Conservation (phyloP, 2,329 filamentous ascomycete species). For the Botrytis pseudocinerea region DNA sequence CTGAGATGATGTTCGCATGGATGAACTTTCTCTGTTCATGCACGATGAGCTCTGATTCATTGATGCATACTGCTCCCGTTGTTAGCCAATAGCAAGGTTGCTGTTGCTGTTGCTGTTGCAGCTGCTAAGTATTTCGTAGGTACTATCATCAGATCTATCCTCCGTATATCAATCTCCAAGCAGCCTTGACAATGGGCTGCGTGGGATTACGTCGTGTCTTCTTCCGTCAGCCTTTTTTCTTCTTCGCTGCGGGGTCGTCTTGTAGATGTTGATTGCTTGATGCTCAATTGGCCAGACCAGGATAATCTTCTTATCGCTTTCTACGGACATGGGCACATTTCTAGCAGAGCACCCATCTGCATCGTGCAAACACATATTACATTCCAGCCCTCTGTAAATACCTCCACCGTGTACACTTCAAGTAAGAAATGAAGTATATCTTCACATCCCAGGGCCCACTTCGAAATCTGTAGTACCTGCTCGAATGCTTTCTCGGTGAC, state of each 20-base stretch:
- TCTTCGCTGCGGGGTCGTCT: not conserved
- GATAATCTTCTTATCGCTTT: not conserved
- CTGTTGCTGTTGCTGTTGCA: not conserved
- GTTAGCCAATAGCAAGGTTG: not conserved
- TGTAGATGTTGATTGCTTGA: not conserved
- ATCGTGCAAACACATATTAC: too few relatives aligned
- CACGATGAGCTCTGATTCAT: not conserved
- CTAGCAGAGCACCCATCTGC: not conserved
- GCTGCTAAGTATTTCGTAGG: not conserved
- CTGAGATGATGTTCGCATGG: too few relatives aligned
- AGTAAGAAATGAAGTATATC: not conserved
- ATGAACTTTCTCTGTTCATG: not conserved
- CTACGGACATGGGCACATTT: not conserved
- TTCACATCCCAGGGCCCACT: not conserved
- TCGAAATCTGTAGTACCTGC: not conserved
- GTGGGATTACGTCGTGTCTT: not conserved
- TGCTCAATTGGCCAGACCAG: not conserved
- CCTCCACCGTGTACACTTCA: too few relatives aligned
- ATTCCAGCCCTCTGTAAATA: not conserved
- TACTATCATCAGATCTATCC: not conserved
- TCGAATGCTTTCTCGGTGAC: not conserved
- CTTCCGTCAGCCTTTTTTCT: not conserved
- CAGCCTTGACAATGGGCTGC: too few relatives aligned
- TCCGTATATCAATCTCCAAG: too few relatives aligned
- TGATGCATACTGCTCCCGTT: not conserved